Evolutionary conservation across 768 basidiomycete genomes (phyloP), one percentile per base, ranked within the genome.

Genomic region (Lentinus brumalis): DNA sequence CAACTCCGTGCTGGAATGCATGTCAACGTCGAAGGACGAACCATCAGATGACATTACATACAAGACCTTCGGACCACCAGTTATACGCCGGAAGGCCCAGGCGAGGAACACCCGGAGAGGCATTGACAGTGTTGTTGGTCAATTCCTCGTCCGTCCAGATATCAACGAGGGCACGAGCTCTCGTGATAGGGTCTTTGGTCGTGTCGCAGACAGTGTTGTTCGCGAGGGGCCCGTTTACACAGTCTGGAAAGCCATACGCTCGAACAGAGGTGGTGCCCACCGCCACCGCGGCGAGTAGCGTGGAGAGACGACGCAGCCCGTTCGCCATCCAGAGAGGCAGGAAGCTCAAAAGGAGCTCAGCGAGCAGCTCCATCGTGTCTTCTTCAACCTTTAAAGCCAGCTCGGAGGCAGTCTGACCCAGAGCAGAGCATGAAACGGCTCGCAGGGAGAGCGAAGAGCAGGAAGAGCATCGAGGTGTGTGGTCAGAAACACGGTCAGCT

Each of bases 11-110:
- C 83, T 63, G 39, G 5, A 16, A 38, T n/a, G 8, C 11, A 6
- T 35, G 35, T 35, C 44, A 29, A 50, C 39, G 41, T n/a, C 46
- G 44, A 44, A 41, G 11, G 44, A 54, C 64, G 16, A 16, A 21
- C 31, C 21, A 55, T 30, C 5, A 32, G 12, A 32, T 31, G 35
- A 1, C 7, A 35, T 68, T 1, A 64, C 77, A 57, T 64, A 85
- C 85, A 66, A 86, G 66, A 2, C 78, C 84, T 73, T 86, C 84
- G 26, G 80, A 81, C 84, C 85, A 86, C 83, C 84, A 85, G 50
- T 83, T 75, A 54, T 86, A 86, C 16, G 79, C 67, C 10, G 83
- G 83, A 29, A 86, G 70, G n/a, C 83, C 84, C 3, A 85, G 75
- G 11, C 83, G 79, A 55, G 83, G 71, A 21, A 85, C 83, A 31